Base-by-base conservation (phyloP, 495 filamentous ascomycete genomes). In the Acidiella bohemica region DNA sequence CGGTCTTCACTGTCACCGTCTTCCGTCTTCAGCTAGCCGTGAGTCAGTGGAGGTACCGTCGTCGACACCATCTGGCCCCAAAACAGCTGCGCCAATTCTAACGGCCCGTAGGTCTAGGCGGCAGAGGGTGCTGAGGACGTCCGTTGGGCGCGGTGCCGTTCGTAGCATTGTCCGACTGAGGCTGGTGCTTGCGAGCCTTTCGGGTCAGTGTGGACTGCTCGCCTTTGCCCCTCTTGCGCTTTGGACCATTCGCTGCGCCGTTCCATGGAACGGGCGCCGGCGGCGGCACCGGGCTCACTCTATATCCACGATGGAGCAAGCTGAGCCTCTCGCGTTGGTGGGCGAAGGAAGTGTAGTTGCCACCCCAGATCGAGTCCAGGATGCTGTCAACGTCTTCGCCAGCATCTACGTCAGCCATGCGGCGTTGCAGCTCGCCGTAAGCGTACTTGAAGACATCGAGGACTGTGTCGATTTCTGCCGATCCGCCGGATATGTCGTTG, bases 401-500 rank as follows among this genome's bases (percentile, higher is more conserved):
- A 53, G 72, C 59, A 57, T 78, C 70, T 48, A 83, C 52, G 32
- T 65, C 61, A 19, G 57, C 70, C 74, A 94, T 78, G 2, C 71
- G 72, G 2, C 59, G 37, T 22, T 67, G 58, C 11, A 94, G 64
- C 1, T 46, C 54, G 1, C 59, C 36, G 46, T 76, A 71, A 0
- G 86, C 82, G 0, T 74, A 44, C 0, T 66, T 54, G 57, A 96
- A 96, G 7, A 61, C 53, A 5, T 61, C 42, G 30, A 81, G 61
- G 25, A 97, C 80, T 12, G 64, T 53, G 0, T 50, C 22, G 14
- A 78, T 77, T 32, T 80, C 76, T 25, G 58, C 67, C 2, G 84
- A 84, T 1, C 84, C 84, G 10, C 83, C 81, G 2, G 88, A 73
- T 11, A 97, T 85, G 48, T 96, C 85, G 52, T 95, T 95, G 12